phyloP scores from a whole-genome alignment of 306 rosid genomes.

The Cucumis melo region DNA sequence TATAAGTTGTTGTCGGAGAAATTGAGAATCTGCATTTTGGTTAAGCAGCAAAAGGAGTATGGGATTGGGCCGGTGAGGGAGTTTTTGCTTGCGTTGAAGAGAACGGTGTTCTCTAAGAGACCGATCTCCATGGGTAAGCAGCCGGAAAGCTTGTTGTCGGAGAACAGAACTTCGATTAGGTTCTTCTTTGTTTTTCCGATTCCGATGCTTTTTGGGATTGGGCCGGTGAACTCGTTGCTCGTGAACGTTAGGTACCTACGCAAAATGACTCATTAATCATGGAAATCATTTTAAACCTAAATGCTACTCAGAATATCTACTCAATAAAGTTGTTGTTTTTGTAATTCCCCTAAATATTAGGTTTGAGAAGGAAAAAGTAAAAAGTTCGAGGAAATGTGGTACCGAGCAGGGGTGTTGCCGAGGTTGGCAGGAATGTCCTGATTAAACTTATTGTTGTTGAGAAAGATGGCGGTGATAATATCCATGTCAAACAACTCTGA shows the following conservation, averaged over 20 bases:
- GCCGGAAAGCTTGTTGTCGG: slow-evolving; percentile 33
- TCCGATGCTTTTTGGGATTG: slow-evolving; percentile 41
- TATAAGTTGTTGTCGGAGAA: slow-evolving; percentile 32
- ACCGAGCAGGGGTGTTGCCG: slow-evolving; percentile 38
- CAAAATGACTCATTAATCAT: too few species aligned
- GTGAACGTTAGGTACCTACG: slow-evolving; percentile 35
- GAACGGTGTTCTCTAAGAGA: slow-evolving; percentile 15
- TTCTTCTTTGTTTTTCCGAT: slow-evolving; percentile 14
- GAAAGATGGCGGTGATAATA: slow-evolving; percentile 29
- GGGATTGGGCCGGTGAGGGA: slow-evolving; percentile 52
- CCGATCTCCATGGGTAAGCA: slow-evolving; percentile 69
- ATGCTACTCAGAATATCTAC: too few species aligned
- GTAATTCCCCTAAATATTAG: too few species aligned
- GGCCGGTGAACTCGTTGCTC: slow-evolving; percentile 38
- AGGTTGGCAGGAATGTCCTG: slow-evolving; percentile 30
- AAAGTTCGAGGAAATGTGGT: background rate
- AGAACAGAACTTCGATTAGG: slow-evolving; percentile 59
- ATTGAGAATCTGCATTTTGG: slow-evolving; percentile 25
- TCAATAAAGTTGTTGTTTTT: too few species aligned
- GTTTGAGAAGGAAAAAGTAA: too few species aligned
- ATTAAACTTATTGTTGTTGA: slow-evolving; percentile 42
- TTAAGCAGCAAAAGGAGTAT: slow-evolving; percentile 43
- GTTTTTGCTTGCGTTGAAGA: slow-evolving; percentile 51
- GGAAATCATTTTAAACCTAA: too few species aligned
- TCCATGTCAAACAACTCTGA: slow-evolving; percentile 11